phyloP scores from a whole-genome alignment of 768 basidiomycete species.

The Leccinum boreale region DNA sequence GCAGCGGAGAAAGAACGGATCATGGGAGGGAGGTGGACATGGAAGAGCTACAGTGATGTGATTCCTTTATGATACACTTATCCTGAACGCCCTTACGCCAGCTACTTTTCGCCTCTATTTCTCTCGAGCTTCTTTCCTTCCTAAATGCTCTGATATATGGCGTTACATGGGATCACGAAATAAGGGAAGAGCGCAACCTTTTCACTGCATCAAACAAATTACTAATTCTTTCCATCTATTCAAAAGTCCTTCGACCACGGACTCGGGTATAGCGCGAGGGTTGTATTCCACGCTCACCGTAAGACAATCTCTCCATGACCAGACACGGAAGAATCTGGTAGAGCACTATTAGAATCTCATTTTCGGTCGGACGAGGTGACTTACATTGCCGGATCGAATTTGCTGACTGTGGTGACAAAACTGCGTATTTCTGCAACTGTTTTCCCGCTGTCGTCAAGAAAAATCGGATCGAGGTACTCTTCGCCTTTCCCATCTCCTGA shows the following conservation, averaged over 20 bases:
- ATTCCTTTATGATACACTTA: slow-evolving; percentile 6
- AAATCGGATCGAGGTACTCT: background rate
- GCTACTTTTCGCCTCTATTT: slow-evolving; percentile 87
- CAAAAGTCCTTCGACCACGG: background rate
- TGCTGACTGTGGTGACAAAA: background rate
- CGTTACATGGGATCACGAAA: slow-evolving; percentile 34
- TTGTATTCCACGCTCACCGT: slow-evolving; percentile 3
- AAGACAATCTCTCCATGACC: slow-evolving; percentile 2
- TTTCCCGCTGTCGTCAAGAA: background rate
- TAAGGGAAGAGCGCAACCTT: background rate
- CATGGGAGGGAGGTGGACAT: slow-evolving; percentile 33
- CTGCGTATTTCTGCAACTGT: background rate
- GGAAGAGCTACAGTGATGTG: slow-evolving; percentile 35
- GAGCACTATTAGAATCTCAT: no score
- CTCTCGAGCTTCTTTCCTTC: slow-evolving; percentile 98
- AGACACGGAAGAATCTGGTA: slow-evolving; percentile 1
- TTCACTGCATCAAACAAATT: background rate
- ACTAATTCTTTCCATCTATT: slow-evolving; percentile 1
- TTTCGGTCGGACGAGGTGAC: background rate
- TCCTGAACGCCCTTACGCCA: slow-evolving; percentile 53
- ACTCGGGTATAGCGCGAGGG: background rate
- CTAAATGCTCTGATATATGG: slow-evolving; percentile 82
- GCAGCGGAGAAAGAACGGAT: slow-evolving; percentile 37
- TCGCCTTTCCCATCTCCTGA: background rate
- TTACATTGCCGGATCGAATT: background rate